phyloP scores from a whole-genome alignment of 2,329 filamentous ascomycete genomes.

The Plectosphaerella plurivora region DNA sequence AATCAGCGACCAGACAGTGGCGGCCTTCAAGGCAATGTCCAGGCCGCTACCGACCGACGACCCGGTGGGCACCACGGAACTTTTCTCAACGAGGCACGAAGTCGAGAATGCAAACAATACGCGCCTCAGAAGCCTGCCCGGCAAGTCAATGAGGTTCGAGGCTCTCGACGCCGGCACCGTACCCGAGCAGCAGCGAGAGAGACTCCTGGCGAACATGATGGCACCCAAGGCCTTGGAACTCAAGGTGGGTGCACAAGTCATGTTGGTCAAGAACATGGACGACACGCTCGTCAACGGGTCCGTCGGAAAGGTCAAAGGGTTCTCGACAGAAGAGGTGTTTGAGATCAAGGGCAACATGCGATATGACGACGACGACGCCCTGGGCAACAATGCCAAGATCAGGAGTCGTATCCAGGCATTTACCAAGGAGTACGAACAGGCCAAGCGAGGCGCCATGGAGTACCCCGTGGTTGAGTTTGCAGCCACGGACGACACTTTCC shows the following conservation, averaged over 20 bases:
- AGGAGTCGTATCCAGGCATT: conserved; percentile 46
- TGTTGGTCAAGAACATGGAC: conserved; percentile 99
- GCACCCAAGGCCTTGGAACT: conserved; percentile 75
- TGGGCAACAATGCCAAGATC: conserved; percentile 43
- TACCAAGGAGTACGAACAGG: conserved; percentile 35
- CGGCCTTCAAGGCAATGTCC: conserved; percentile 68
- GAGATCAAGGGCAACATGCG: conserved; percentile 20
- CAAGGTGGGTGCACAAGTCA: conserved; percentile 92
- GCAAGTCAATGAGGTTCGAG: conserved; percentile 64
- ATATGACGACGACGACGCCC: conserved; percentile 35
- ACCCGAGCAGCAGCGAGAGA: conserved; percentile 51
- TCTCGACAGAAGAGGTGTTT: conserved; percentile 54
- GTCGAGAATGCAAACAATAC: conserved; percentile 81
- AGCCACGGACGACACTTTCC: conserved; percentile 69
- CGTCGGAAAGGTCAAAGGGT: conserved; percentile 76
- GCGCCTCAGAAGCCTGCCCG: conserved; percentile 68
- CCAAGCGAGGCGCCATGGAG: conserved; percentile 34
- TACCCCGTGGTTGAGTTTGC: conserved; percentile 85
- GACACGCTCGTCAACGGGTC: conserved; percentile 92
- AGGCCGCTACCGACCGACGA: conserved; percentile 70
- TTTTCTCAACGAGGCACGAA: conserved; percentile 88
- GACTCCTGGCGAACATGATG: conserved; percentile 85
- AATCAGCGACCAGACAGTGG: conserved; percentile 71
- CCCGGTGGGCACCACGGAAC: conserved; percentile 65
- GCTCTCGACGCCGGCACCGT: conserved; percentile 63